Conservation (phyloP, 2,329 filamentous ascomycete genomes). For the Aquanectria penicillioides region DNA sequence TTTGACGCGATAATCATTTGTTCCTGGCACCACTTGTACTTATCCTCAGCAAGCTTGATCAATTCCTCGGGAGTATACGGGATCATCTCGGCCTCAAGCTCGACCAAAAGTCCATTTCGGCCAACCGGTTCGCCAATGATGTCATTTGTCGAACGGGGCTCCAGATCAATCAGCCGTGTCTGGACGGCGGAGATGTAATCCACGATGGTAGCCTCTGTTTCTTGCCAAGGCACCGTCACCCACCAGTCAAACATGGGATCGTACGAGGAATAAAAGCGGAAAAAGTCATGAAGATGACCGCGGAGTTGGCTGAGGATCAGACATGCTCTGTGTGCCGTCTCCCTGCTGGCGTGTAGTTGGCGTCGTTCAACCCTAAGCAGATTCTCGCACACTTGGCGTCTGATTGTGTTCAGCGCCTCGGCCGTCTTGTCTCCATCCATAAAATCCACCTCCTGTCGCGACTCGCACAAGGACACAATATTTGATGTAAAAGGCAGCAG, state of each 20-base stretch:
- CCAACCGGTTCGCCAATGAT: slow-evolving; percentile 69
- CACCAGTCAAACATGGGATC: slow-evolving; percentile 68
- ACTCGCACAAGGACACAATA: slow-evolving; percentile 58
- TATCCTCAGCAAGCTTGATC: slow-evolving; percentile 58
- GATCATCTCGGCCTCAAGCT: slow-evolving; percentile 66
- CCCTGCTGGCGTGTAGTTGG: slow-evolving; percentile 49
- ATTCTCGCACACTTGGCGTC: slow-evolving; percentile 45
- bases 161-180: slow-evolving; percentile 56
- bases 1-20: slow-evolving; percentile 63
- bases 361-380: slow-evolving; percentile 47
- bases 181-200: slow-evolving; percentile 51
- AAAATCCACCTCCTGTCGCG: slow-evolving; percentile 55
- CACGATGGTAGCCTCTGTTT: slow-evolving; percentile 50
- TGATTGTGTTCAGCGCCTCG: slow-evolving; percentile 50
- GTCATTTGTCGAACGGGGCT: slow-evolving; percentile 54
- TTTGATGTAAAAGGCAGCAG: slow-evolving; percentile 57
- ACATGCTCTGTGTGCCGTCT: slow-evolving; percentile 58
- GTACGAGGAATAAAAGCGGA: slow-evolving; percentile 63
- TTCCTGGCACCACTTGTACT: slow-evolving; percentile 64
- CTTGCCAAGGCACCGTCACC: slow-evolving; percentile 56
- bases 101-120: slow-evolving; percentile 58
- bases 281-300: slow-evolving; percentile 56
- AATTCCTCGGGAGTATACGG: slow-evolving; percentile 67
- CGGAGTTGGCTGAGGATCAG: slow-evolving; percentile 53
- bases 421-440: slow-evolving; percentile 57